phyloP scores from a whole-genome alignment of 805 yeast genomes.

The Lachancea lanzarotensis region DNA sequence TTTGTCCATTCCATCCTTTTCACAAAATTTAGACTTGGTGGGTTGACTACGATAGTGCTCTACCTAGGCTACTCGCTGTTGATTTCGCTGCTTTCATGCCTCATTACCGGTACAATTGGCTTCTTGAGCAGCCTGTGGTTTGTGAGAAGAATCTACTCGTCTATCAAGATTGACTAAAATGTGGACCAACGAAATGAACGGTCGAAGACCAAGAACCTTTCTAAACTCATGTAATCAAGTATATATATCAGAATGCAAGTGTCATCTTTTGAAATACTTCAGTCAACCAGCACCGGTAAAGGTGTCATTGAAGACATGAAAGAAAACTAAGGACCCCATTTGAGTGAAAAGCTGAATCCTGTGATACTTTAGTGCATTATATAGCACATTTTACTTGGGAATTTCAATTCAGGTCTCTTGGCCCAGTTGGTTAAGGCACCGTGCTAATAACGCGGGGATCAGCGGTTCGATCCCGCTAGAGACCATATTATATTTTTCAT shows the following conservation, averaged over 20 bases:
- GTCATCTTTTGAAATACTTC: background rate
- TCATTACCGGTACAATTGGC: constrained; percentile 86
- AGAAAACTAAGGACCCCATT: too few relatives aligned
- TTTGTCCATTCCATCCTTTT: constrained; percentile 76
- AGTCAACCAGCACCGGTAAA: too few relatives aligned
- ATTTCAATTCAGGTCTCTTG: constrained; percentile 20
- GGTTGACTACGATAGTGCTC: constrained; percentile 66
- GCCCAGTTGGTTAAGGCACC: constrained; percentile 33
- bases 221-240: too few relatives aligned
- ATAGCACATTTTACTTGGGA: background rate
- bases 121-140: constrained; percentile 68
- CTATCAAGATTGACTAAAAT: constrained; percentile 73
- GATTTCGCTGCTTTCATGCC: constrained; percentile 62
- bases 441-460: constrained; percentile 33
- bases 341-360: too few relatives aligned
- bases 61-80: constrained; percentile 78
- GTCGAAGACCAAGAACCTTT: too few relatives aligned
- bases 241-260: too few relatives aligned
- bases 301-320: too few relatives aligned
- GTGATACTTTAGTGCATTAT: background rate
- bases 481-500: constrained; percentile 17
- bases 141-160: constrained; percentile 70
- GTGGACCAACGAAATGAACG: too few relatives aligned
- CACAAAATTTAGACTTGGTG: constrained; percentile 63
- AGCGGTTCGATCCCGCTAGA: constrained; percentile 33